Conservation (phyloP, 805 yeast species). For the Ogataea paradorogensis region DNA sequence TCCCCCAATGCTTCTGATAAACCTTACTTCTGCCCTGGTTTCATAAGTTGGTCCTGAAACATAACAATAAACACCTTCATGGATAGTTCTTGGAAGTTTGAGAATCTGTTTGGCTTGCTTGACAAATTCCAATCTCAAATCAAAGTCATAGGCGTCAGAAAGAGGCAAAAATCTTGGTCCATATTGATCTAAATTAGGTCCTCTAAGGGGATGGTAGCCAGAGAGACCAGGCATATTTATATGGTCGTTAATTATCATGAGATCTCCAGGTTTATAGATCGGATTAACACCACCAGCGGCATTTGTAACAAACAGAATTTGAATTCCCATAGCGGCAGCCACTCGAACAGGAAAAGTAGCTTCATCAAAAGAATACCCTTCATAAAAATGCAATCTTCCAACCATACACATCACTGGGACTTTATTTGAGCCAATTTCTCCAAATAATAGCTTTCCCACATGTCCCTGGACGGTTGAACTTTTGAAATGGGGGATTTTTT, state of each 20-base stretch:
- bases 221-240: constrained; percentile 87
- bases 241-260: constrained; percentile 89
- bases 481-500: constrained; percentile 75
- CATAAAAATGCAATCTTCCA: constrained; percentile 90
- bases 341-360: constrained; percentile 86
- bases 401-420: constrained; percentile 91
- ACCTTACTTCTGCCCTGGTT: constrained; percentile 85
- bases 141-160: constrained; percentile 84
- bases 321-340: constrained; percentile 59
- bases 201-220: constrained; percentile 84
- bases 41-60: constrained; percentile 95
- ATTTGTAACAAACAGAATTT: constrained; percentile 76
- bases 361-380: constrained; percentile 80
- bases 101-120: constrained; percentile 44
- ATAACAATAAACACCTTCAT: constrained; percentile 84
- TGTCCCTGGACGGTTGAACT: constrained; percentile 88
- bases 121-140: constrained; percentile 61
- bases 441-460: constrained; percentile 77
- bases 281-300: constrained; percentile 91
- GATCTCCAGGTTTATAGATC: constrained; percentile 71
- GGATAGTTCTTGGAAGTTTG: constrained; percentile 55
- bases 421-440: constrained; percentile 60
- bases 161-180: constrained; percentile 89
- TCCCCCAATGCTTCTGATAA: constrained; percentile 70
- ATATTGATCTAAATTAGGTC: constrained; percentile 72